Evolutionary conservation across 371 early-diverging fungal genomes (phyloP).

Genomic region (Racocetra persica): DNA sequence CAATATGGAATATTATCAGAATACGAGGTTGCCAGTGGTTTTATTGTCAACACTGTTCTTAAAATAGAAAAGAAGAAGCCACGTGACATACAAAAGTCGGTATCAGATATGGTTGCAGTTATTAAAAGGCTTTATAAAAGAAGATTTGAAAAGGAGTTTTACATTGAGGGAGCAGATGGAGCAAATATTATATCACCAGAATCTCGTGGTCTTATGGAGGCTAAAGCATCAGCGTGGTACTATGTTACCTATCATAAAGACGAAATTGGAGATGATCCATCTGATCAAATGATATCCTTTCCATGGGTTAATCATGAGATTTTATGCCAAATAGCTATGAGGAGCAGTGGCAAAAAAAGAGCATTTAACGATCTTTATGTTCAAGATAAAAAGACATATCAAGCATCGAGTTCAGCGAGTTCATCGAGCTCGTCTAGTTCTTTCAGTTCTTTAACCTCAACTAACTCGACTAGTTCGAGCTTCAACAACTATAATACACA

Average conservation of each 20-base stretch:
- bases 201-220: slow-evolving; percentile 41
- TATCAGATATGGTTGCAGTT: slow-evolving; percentile 52
- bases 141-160: slow-evolving; percentile 59
- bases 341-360: not conserved
- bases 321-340: slow-evolving; percentile 58
- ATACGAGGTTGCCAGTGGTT: slow-evolving; percentile 54
- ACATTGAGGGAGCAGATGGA: not conserved
- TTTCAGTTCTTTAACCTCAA: too few species aligned
- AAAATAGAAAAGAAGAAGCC: slow-evolving; percentile 32
- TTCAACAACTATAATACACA: too few species aligned
- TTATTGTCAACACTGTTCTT: slow-evolving; percentile 39
- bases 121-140: slow-evolving; percentile 54
- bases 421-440: too few species aligned
- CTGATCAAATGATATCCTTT: slow-evolving; percentile 61
- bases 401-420: too few species aligned
- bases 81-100: slow-evolving; percentile 57
- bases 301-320: slow-evolving; percentile 68
- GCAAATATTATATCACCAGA: slow-evolving; percentile 46
- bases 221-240: slow-evolving; percentile 81
- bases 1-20: slow-evolving; percentile 69
- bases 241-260: slow-evolving; percentile 68
- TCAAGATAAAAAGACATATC: too few species aligned
- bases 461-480: too few species aligned
- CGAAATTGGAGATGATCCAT: slow-evolving; percentile 41
- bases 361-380: too few species aligned